Base-by-base conservation (phyloP, 345 rosid genomes). In the Angophora floribunda region DNA sequence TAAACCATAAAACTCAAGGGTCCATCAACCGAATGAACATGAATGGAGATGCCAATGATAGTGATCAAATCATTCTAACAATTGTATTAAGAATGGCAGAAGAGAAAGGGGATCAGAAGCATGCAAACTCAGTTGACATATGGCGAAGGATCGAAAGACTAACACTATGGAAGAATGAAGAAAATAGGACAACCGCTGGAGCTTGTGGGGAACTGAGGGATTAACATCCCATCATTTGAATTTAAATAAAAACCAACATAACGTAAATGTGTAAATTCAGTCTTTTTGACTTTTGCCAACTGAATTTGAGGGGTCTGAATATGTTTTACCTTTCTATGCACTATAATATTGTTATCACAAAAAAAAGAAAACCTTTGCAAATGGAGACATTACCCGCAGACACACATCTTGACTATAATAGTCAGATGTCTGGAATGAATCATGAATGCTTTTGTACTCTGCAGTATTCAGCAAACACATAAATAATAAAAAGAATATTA, bases 401-500 rank as follows among this genome's bases (percentile, higher is more conserved):
- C 99, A 97, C 80, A 96, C 96, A 87, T 90, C 92, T 90, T 90
- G 92, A 3, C 97, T 90, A 55, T 95, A 98, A 91, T 92, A 91
- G 89, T 97, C 99, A 79, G 97, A 92, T n/a, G 97, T 97, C 92
- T 94, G 93, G 90, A 93, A 97, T 8, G 97, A 95, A 87, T 94
- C 98, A 41, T 96, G 96, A 89, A 95, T 91, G 89, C 90, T 91
- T 93, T 93, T 97, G 92, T 98, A 98, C 94, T 96, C 99, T 97
- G 97, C 82, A 59, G 84, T 55, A 79, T 51, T 86, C 61, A 86
- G 85, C 75, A 87, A 28, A 10, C n/a, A 55, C 14, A 24, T 82
- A 47, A 36, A 87, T 36, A 24, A 79, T n/a, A 47, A 41, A 59
- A 45, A 11, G 26, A 82, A 44, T 57, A 22, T 19, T 75, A 75